Evolutionary conservation across 345 rosid species (phyloP).

Genomic region (Eucalyptus fibrosa): DNA sequence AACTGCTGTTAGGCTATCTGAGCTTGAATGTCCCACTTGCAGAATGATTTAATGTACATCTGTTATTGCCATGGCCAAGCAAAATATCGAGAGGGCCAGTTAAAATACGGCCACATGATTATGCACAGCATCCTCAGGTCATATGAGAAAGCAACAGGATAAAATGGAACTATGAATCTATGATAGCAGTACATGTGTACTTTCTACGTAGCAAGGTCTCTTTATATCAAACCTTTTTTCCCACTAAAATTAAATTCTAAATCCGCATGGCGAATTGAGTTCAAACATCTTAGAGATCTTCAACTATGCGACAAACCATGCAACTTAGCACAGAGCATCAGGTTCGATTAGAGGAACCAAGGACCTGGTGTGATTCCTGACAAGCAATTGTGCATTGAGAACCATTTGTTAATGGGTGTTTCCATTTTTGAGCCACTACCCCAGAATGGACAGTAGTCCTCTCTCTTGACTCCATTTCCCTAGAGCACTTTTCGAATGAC

Average conservation of each 20-base stretch:
- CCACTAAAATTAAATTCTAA: background rate
- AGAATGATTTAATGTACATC: background rate
- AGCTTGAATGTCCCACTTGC: background rate
- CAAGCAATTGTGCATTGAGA: background rate
- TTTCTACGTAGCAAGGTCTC: background rate
- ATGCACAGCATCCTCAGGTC: background rate
- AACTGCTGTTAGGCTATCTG: background rate
- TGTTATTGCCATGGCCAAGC: background rate
- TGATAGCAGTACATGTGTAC: background rate
- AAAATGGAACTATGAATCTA: background rate
- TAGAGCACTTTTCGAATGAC: too few species aligned
- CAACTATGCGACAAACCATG: background rate
- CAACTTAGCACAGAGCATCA: background rate
- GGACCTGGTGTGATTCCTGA: slow-evolving; percentile 6
- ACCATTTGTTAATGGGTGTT: background rate
- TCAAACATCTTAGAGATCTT: background rate
- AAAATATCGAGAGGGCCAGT: background rate
- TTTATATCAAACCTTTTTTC: background rate
- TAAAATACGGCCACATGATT: background rate
- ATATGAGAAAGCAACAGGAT: background rate
- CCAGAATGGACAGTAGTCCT: background rate
- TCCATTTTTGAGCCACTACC: background rate
- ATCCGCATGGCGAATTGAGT: background rate
- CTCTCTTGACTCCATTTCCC: background rate
- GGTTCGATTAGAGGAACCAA: background rate